A percentile compares a stretch with the other conserved stretches of the same genome.
Conservation (phyloP, 208 protist species). For the Leptomonas pyrrhocoris region DNA sequence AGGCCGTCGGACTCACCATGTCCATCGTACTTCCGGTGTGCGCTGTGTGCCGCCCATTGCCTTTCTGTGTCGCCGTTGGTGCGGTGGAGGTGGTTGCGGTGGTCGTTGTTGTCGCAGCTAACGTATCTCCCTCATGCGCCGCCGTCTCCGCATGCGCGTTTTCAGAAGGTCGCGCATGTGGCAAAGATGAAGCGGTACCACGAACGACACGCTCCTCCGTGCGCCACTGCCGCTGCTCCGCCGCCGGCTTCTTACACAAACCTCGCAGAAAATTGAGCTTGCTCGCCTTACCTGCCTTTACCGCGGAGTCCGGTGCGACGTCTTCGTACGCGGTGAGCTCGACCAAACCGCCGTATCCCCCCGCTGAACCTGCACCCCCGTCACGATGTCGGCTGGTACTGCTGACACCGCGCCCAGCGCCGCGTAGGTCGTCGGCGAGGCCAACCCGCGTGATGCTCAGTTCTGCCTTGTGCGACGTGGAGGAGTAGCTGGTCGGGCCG, state of each 20-base stretch:
- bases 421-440: background rate
- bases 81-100: background rate
- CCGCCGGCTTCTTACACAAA: constrained; percentile 1
- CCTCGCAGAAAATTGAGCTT: constrained; percentile 9
- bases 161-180: too few relatives aligned
- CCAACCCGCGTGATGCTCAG: constrained; percentile 7
- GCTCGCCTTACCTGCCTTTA: background rate
- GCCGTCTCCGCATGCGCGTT: too few relatives aligned
- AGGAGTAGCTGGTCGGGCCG: constrained; percentile 10
- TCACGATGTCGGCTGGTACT: too few relatives aligned
- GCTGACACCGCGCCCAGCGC: background rate
- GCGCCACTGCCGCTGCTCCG: constrained; percentile 17
- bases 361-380: background rate
- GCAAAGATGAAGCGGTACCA: background rate
- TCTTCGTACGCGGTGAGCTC: constrained; percentile 33
- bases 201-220: constrained; percentile 15
- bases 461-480: constrained; percentile 1
- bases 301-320: background rate
- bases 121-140: background rate
- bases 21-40: constrained; percentile 3
- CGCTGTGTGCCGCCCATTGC: background rate
- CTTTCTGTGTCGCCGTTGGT: background rate
- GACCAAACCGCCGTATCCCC: background rate
- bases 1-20: constrained; percentile 3
- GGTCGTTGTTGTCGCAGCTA: too few relatives aligned